Evolutionary conservation across 116 monocot genomes (phyloP).

Genomic region (Posidonia oceanica): DNA sequence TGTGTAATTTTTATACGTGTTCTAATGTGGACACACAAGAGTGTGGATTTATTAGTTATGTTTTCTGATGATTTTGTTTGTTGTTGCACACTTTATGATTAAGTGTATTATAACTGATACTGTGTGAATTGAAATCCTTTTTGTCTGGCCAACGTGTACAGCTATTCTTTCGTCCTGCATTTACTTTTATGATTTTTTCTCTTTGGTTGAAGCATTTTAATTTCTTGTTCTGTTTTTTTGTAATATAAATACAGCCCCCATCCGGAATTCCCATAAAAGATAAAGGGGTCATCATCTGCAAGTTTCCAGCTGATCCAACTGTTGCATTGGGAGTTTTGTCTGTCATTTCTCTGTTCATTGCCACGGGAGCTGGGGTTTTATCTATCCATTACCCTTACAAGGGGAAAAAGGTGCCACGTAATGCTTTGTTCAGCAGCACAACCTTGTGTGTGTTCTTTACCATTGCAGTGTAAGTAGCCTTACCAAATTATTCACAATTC

Average conservation of each 20-base stretch:
- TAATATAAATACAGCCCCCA: conserved; percentile 33
- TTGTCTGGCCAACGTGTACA: no score
- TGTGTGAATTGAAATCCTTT: no score
- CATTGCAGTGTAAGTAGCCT: conserved; percentile 57
- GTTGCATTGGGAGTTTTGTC: conserved; percentile 51
- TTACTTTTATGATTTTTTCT: no score
- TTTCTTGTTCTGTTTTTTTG: background rate
- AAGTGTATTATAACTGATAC: no score
- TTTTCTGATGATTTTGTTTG: no score
- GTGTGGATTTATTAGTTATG: no score
- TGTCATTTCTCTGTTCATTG: conserved; percentile 27
- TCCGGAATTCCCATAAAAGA: conserved; percentile 41
- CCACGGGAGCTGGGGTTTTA: conserved; percentile 23
- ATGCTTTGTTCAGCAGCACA: conserved; percentile 43
- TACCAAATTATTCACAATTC: no score
- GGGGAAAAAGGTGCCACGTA: conserved; percentile 47
- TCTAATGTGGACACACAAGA: no score
- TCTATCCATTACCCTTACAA: conserved; percentile 55
- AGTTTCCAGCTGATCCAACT: conserved; percentile 63
- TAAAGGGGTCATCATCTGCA: conserved; percentile 61
- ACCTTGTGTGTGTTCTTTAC: conserved; percentile 51
- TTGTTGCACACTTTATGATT: no score
- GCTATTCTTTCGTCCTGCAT: no score
- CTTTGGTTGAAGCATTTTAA: background rate
- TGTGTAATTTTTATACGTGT: no score